Percentiles rank a stretch among this genome's conserved stretches.
phyloP scores from a whole-genome alignment of 345 rosid species.

The Melaleuca alternifolia region DNA sequence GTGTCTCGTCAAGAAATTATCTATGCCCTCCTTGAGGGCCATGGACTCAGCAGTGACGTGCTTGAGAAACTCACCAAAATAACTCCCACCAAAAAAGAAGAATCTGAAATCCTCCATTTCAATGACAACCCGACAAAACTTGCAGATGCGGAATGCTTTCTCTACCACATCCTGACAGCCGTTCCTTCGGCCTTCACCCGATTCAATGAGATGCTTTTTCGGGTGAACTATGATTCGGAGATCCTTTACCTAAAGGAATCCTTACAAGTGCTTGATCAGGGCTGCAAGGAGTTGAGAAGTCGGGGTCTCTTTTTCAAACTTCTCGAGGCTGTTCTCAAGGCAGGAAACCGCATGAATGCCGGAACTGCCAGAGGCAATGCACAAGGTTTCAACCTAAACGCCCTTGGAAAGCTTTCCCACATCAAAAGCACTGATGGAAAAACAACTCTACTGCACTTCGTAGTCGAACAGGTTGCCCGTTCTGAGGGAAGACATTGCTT shows the following conservation, averaged over 20 bases:
- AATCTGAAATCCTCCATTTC: conserved; percentile 42
- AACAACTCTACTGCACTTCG: conserved; percentile 72
- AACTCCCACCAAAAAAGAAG: conserved; percentile 65
- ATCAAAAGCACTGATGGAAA: conserved; percentile 70
- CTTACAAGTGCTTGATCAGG: conserved; percentile 44
- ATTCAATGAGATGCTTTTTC: conserved; percentile 55
- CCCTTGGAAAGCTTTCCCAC: conserved; percentile 59
- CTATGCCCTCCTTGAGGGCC: conserved; percentile 38
- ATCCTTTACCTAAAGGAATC: conserved; percentile 44
- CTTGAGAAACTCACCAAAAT: conserved; percentile 67
- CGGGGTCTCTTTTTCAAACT: conserved; percentile 69
- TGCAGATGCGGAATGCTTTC: conserved; percentile 64
- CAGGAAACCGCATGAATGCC: conserved; percentile 79
- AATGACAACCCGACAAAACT: conserved; percentile 34
- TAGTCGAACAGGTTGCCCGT: conserved; percentile 64
- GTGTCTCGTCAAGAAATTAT: conserved; percentile 31
- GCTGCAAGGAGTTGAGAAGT: conserved; percentile 54
- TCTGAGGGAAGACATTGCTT: conserved; percentile 46
- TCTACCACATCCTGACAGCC: conserved; percentile 47
- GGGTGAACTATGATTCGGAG: conserved; percentile 51
- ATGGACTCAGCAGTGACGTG: conserved; percentile 33
- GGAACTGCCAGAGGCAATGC: conserved; percentile 92
- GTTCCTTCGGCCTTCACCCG: conserved; percentile 65
- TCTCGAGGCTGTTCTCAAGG: conserved; percentile 78
- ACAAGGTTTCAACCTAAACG: conserved; percentile 55